These are phyloP conservation scores for Paralagenidium karlingii DNA, from an alignment of 352 stramenopile genomes.

Conservation along the genomic window DNA sequence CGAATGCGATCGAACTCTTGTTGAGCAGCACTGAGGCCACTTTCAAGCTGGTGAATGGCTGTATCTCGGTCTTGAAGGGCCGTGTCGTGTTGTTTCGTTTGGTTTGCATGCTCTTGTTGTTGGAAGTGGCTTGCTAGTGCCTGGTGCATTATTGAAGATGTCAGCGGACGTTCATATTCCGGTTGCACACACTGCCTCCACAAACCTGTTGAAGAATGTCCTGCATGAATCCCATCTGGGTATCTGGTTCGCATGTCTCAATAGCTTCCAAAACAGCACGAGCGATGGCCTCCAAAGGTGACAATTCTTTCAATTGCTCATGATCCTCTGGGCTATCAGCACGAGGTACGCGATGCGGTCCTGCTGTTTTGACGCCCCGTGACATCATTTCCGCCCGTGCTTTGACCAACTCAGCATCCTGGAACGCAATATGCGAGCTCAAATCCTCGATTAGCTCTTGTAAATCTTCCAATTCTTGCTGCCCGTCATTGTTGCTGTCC, in stretches of 20 bases:
- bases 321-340: too few species aligned
- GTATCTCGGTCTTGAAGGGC: slow-evolving; percentile 35
- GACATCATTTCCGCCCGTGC: too few species aligned
- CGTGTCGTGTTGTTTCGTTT: slow-evolving; percentile 20
- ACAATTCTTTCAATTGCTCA: slow-evolving; percentile 22
- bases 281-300: slow-evolving; percentile 35
- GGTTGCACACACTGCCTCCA: too few species aligned
- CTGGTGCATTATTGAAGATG: slow-evolving; percentile 13
- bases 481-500: slow-evolving; percentile 42
- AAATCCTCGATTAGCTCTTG: slow-evolving; percentile 69
- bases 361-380: too few species aligned
- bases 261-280: too few species aligned
- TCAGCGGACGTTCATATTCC: too few species aligned
- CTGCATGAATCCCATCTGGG: too few species aligned
- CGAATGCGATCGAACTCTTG: slow-evolving; percentile 62
- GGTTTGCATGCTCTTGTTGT: slow-evolving; percentile 20
- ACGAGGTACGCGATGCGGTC: too few species aligned
- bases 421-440: slow-evolving; percentile 71
- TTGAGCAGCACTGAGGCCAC: slow-evolving; percentile 34
- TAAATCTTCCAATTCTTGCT: slow-evolving; percentile 56
- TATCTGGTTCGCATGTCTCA: too few species aligned
- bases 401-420: slow-evolving; percentile 47
- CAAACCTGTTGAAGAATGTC: too few species aligned
- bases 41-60: slow-evolving; percentile 41
- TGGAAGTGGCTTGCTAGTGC: slow-evolving; percentile 4